phyloP scores from a whole-genome alignment of 768 basidiomycete genomes.

The Lyophyllum atratum region DNA sequence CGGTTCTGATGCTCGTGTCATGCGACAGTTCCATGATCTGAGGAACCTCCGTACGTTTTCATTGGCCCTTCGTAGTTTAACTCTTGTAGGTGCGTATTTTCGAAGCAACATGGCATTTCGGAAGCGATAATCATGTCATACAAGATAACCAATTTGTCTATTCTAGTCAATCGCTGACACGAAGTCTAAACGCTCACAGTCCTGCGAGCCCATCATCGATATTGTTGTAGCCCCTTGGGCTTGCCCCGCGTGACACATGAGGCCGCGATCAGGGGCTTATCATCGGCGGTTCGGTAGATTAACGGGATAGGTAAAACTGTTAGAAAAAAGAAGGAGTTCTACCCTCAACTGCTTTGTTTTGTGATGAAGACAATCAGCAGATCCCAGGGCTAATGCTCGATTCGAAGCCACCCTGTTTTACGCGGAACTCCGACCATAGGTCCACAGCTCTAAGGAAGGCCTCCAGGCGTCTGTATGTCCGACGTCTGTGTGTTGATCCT shows the following conservation, averaged over 20 bases:
- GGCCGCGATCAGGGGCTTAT: neutral
- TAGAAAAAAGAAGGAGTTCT: neutral
- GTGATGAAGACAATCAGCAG: neutral
- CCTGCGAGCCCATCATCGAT: neutral
- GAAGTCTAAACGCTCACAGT: neutral
- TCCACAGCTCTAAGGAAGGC: neutral
- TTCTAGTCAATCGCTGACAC: neutral
- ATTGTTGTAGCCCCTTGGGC: neutral
- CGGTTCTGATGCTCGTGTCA: neutral
- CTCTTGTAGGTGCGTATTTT: neutral
- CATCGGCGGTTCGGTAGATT: neutral
- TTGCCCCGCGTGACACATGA: neutral
- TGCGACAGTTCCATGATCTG: neutral
- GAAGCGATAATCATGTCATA: neutral
- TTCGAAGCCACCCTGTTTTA: constrained; percentile 8
- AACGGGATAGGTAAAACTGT: neutral
- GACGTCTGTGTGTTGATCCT: neutral
- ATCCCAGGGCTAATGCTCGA: neutral
- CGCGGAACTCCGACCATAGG: neutral
- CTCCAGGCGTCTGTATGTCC: neutral
- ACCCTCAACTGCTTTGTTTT: neutral
- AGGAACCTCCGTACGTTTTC: neutral
- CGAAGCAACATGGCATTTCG: neutral
- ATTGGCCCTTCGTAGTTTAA: neutral
- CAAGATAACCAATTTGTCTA: neutral